Base-by-base conservation (phyloP, 2,329 filamentous ascomycete species). In the Emydomyces testavorans region DNA sequence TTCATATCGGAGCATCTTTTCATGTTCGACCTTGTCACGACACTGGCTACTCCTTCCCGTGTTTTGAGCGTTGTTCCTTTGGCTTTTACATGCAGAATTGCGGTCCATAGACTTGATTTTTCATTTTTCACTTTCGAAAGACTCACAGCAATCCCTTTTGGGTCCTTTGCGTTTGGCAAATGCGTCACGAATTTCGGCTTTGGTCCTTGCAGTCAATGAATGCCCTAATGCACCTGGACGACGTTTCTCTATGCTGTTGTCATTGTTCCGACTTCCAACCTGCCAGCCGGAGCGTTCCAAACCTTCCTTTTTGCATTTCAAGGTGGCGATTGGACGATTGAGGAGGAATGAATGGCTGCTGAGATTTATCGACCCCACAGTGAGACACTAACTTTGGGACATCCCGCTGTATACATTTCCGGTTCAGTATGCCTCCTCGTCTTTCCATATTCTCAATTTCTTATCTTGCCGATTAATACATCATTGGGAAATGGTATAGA, bases 401-500 rank as follows among this genome's bases (percentile, higher is more conserved):
- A 35, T 16, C 32, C 20, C 35, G 11, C 35, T 38, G 18, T 38
- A 1, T 38, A 13, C 13, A 11, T 38, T 21, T 16, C 7, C 20
- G 4, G 11, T 3, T 15, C 13, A 15, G 2, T 13, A 2, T 15
- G 31, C 2, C 28, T 23, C 23, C 0, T 42, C 23, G 13, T 34
- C 4, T 16, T 11, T 26, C 15, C n/a, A 13, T 21, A 23, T 13
- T 34, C 18, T 11, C 28, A 18, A 7, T 29, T n/a, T 44, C 26
- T 35, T 32, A 26, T 39, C 28, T 18, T 39, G 37, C 21, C 13
- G 3, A 29, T n/a, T 4, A 4, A 26, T 13, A 26, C 20, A 18
- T 40, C 4, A 29, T 40, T 40, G 11, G 38, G 38, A 40, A 40
- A 40, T 28, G 23, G 28, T 28, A 40, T 40, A 40, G 38, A 40